Percentiles rank a stretch among this genome's conserved stretches.
Conservation (phyloP, 106 monocot species). For the Dioscorea alata region DNA sequence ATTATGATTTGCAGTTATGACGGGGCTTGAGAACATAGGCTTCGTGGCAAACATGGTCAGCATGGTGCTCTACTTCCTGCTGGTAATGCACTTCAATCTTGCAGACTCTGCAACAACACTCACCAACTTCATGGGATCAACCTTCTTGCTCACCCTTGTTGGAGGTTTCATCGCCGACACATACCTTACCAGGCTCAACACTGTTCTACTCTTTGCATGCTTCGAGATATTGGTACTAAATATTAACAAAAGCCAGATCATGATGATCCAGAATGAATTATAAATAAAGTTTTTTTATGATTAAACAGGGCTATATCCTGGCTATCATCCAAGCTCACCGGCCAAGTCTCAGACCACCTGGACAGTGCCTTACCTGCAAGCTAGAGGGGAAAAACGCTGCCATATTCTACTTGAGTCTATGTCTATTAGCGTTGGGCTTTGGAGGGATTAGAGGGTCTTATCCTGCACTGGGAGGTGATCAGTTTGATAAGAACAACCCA, state of each 20-base stretch:
- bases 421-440: neutral
- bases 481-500: conserved; percentile 1
- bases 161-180: conserved; percentile 2
- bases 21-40: conserved; percentile 2
- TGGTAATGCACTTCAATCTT: neutral
- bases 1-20: neutral
- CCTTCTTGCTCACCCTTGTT: neutral
- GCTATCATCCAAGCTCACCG: neutral
- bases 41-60: conserved; percentile 5
- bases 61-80: neutral
- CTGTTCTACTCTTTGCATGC: neutral
- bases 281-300: too few relatives aligned
- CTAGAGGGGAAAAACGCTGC: neutral
- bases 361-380: neutral
- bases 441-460: neutral
- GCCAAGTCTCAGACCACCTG: neutral
- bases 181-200: conserved; percentile 3
- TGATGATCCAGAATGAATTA: too few relatives aligned
- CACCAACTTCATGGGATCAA: conserved; percentile 2
- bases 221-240: neutral
- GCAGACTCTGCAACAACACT: conserved; percentile 1
- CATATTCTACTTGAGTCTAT: neutral
- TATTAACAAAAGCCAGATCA: neutral
- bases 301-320: neutral
- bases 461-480: conserved; percentile 2